Evolutionary conservation across 495 filamentous ascomycete species (phyloP), one percentile per base, ranked within the genome.

Genomic region (Achaetomiella virescens): DNA sequence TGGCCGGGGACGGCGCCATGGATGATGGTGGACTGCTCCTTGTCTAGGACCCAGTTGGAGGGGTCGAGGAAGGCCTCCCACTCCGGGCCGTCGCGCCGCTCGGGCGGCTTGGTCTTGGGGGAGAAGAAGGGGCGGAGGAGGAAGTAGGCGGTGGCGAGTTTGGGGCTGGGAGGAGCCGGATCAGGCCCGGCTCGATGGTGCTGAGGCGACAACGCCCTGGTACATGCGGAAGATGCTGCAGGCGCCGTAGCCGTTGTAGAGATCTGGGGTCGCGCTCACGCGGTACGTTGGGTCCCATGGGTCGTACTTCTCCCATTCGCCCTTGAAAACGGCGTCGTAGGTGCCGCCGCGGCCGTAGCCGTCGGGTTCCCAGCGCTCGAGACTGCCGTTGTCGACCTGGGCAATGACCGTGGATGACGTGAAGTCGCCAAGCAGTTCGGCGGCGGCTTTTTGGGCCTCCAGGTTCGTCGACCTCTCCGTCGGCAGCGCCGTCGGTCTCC

Each of bases 191-290:
- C 6, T 81, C 85, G 9, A 88, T 90, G 41, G 80, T 75, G 22
- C 85, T 90, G 73, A 95, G 81, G 86, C 84, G 14, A 96, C 76
- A 78, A 90, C 90, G 24, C 89, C 91, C 64, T 95, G 89, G 72
- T 87, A 92, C 79, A 95, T 90, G 15, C 91, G 81, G 75, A 92
- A 86, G 80, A 92, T 90, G 18, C 81, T 87, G 72, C 90, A 95
- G 2, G 86, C 84, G 5, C 90, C 90, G 10, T 89, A 84, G 31
- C 90, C 90, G 61, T 95, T 85, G 72, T 97, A 96, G 40, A 96
- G 65, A 56, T 97, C 91, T 55, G 84, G 83, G 17, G 81, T 81
- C 6, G 86, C 89, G 14, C 74, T 78, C 21, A 95, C 70, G 42
- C 91, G 80, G 65, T 84, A 83, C 43, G 83, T 85, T 9, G 83